Evolutionary conservation across 768 basidiomycete species (phyloP).

Genomic region (Macrolepiota dolichaula): DNA sequence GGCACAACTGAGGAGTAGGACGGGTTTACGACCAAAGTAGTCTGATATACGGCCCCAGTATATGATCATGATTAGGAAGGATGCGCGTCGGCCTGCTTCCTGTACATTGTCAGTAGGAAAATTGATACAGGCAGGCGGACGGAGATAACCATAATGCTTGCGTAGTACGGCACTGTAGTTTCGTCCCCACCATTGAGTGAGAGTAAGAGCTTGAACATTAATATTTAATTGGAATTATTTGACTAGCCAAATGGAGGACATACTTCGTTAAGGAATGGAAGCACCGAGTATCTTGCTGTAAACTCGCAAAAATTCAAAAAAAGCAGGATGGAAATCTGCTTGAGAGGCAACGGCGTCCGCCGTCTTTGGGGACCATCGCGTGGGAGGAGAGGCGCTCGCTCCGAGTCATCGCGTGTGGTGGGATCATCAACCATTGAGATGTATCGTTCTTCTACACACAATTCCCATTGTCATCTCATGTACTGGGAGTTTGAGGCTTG

Average conservation of each 20-base stretch:
- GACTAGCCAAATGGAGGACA: slow-evolving; percentile 26
- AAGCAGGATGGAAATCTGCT: too few relatives aligned
- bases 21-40: slow-evolving; percentile 44
- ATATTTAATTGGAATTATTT: slow-evolving; percentile 16
- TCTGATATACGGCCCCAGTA: slow-evolving; percentile 55
- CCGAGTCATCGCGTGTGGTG: too few relatives aligned
- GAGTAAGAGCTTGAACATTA: slow-evolving; percentile 26
- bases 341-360: too few relatives aligned
- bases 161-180: slow-evolving; percentile 53
- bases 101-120: slow-evolving; percentile 13
- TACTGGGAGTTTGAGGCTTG: too few relatives aligned
- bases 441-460: too few relatives aligned
- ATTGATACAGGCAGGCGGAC: background rate
- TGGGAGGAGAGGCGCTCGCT: too few relatives aligned
- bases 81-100: slow-evolving; percentile 52
- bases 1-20: slow-evolving; percentile 41
- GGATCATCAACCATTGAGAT: too few relatives aligned
- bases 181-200: slow-evolving; percentile 48
- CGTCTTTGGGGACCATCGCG: too few relatives aligned
- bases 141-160: slow-evolving; percentile 39
- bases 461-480: too few relatives aligned
- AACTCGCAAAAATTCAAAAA: slow-evolving; percentile 32
- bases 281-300: slow-evolving; percentile 44
- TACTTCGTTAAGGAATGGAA: slow-evolving; percentile 53
- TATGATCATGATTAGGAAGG: slow-evolving; percentile 44